Evolutionary conservation across 768 basidiomycete species (phyloP), one percentile per base, ranked within the genome.

Genomic region (Leucogyrophana mollusca): DNA sequence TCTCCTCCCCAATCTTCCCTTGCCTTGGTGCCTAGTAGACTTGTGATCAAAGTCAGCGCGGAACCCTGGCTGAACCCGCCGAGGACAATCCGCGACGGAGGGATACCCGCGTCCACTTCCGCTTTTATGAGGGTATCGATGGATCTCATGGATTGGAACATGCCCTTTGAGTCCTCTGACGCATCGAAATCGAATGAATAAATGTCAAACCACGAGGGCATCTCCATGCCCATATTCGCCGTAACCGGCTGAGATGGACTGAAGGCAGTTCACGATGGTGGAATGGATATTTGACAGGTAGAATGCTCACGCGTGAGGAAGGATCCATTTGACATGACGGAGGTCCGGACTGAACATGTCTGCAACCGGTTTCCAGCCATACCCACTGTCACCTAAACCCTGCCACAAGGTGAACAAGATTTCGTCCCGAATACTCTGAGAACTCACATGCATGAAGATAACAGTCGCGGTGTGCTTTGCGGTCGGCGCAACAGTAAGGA

Each of bases 21-120:
- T 38, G 62, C 55, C 24, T 60, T 54, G 0, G 62, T 50, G 4
- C 71, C 73, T 2, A 80, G 85, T 47, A 94, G 69, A 7, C 82
- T 90, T 3, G 83, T 80, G 40, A 94, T 67, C n/a, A 93, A 70
- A 7, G 83, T 76, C 73, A 94, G 84, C 18, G 84, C 80, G 33
- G 74, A 89, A 30, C 90, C 93, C 62, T 95, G 93, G 50, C 83
- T 87, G 69, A 94, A 95, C 9, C 94, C 94, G 27, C 90, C 92
- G 18, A 97, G 66, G 24, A 95, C 77, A 56, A 95, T 87, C 41
- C 87, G 79, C 45, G 74, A 72, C 20, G 85, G 68, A 8, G 81
- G 74, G 43, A 86, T 80, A 25, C 89, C 89, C 7, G 74, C 72
- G 39, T 83, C 80, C 16, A 94, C 72, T 65, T 97, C 94, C 2